Evolutionary conservation across 768 basidiomycete species (phyloP), one percentile per base, ranked within the genome.

Genomic region (Gautieria morchelliformis): DNA sequence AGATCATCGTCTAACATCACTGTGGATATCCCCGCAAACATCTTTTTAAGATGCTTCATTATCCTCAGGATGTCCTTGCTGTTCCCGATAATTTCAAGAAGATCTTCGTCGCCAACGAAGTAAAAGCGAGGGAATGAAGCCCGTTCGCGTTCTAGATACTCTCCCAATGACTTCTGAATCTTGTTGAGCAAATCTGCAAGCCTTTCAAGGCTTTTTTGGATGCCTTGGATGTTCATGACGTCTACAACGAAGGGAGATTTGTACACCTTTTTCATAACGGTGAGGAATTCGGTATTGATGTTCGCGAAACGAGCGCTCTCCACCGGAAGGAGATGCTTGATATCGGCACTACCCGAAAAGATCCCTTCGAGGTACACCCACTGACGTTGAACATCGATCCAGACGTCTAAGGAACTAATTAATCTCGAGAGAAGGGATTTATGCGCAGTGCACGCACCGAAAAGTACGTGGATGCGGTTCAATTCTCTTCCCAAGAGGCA

Each of bases 301-400:
- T 94, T 97, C 68, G 89, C 87, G 75, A 99, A 99, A 32, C 96
- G 89, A n/a, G 92, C 83, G 65, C 85, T 93, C 72, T 99, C 96
- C 60, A 97, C 88, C 0, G 96, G 96, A 27, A 99, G 84, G 14
- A 99, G 83, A 68, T 99, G 96, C 68, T 98, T 98, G 79, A 99
- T 98, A 67, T 99, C 96, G 24, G 94, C 96, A 63, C 93, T 97
- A 35, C 95, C 94, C n/a, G 95, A 92, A 72, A 99, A 99, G 64
- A 99, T 99, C 44, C 96, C 96, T 70, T 99, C 96, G 53, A 99
- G 79, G 68, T 99, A 99, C 1, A 99, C 96, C 96, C 96, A 99
- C 74, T 99, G 96, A 7, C 96, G 84, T 64, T 99, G 96, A 15
- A 99, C 96, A 64, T 99, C 96, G 63, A 99, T 96, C 96, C 96